Percentiles rank a stretch among this genome's conserved stretches.
These are phyloP conservation scores for Calonectria pteridis DNA, from an alignment of 2,329 filamentous ascomycete genomes.

Conservation along the genomic window DNA sequence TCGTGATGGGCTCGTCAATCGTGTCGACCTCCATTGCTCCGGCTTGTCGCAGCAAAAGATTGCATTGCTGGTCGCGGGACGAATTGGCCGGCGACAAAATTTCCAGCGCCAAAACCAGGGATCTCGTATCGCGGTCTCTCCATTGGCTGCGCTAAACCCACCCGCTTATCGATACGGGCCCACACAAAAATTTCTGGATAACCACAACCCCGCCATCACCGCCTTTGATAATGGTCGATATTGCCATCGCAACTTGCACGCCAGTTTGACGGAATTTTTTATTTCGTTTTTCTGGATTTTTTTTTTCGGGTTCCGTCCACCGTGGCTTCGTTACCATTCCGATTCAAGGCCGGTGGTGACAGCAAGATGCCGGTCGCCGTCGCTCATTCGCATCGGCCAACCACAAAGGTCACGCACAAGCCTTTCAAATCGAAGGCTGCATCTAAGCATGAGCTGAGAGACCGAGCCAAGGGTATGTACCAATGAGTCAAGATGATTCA, in stretches of 20 bases:
- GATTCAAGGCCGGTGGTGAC: slow-evolving; percentile 86
- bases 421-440: slow-evolving; percentile 92
- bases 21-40: slow-evolving; percentile 54
- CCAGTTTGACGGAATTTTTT: slow-evolving; percentile 25
- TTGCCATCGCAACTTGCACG: slow-evolving; percentile 41
- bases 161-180: slow-evolving; percentile 52
- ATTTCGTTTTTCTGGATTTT: not conserved
- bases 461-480: slow-evolving; percentile 80
- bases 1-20: slow-evolving; percentile 50
- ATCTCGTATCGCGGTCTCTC: slow-evolving; percentile 40
- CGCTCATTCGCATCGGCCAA: slow-evolving; percentile 90
- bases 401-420: slow-evolving; percentile 91
- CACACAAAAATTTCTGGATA: slow-evolving; percentile 55
- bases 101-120: slow-evolving; percentile 46
- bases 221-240: slow-evolving; percentile 43
- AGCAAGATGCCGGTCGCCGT: slow-evolving; percentile 81
- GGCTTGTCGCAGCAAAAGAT: slow-evolving; percentile 29
- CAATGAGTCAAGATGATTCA: not conserved
- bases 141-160: slow-evolving; percentile 40
- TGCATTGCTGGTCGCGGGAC: slow-evolving; percentile 31
- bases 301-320: slow-evolving; percentile 51
- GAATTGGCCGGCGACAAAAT: slow-evolving; percentile 48
- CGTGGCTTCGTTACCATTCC: slow-evolving; percentile 80
- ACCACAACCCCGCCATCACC: slow-evolving; percentile 53
- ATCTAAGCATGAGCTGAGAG: slow-evolving; percentile 88